Percentiles rank a stretch among this genome's conserved stretches.
phyloP scores from a whole-genome alignment of 2,329 filamentous ascomycete genomes.

The Penicillium sp. region DNA sequence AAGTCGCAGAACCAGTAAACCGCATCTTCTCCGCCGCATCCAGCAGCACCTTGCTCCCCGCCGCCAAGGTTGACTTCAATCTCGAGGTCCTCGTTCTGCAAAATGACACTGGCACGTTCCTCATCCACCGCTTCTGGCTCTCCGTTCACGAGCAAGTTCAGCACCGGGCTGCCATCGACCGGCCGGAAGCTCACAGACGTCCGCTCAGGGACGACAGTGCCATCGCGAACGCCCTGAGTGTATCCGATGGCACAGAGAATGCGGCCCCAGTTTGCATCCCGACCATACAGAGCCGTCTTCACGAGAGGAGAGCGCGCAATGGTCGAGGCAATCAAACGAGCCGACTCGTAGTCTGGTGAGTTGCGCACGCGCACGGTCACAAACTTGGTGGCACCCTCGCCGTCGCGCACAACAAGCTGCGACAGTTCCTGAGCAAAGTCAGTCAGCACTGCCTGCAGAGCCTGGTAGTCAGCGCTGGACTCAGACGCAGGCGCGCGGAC shows the following conservation, averaged over 20 bases:
- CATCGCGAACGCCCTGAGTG: slow-evolving; percentile 45
- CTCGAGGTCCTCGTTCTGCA: slow-evolving; percentile 58
- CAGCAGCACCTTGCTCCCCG: slow-evolving; percentile 38
- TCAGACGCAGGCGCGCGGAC: slow-evolving; percentile 47
- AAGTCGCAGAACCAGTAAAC: slow-evolving; percentile 64
- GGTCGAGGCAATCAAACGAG: slow-evolving; percentile 72
- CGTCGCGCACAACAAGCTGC: slow-evolving; percentile 89
- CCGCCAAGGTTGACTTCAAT: slow-evolving; percentile 56
- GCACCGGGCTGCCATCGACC: slow-evolving; percentile 50
- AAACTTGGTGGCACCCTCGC: slow-evolving; percentile 97
- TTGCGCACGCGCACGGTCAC: slow-evolving; percentile 83
- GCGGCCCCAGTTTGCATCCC: slow-evolving; percentile 97
- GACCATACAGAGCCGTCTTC: slow-evolving; percentile 94
- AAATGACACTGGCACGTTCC: slow-evolving; percentile 52
- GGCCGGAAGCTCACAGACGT: slow-evolving; percentile 59
- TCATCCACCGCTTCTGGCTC: slow-evolving; percentile 60
- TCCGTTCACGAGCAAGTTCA: slow-evolving; percentile 55
- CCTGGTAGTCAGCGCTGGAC: slow-evolving; percentile 56
- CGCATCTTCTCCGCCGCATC: slow-evolving; percentile 47
- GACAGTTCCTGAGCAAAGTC: slow-evolving; percentile 77
- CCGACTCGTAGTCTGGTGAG: slow-evolving; percentile 61
- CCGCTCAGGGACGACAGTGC: slow-evolving; percentile 48
- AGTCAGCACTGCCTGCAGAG: slow-evolving; percentile 65
- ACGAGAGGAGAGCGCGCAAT: slow-evolving; percentile 90
- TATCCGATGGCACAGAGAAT: slow-evolving; percentile 95